Percentiles rank a stretch among this genome's conserved stretches.
These are phyloP conservation scores for Talaromyces borbonicus DNA, from an alignment of 495 filamentous ascomycete species.

Conservation along the genomic window DNA sequence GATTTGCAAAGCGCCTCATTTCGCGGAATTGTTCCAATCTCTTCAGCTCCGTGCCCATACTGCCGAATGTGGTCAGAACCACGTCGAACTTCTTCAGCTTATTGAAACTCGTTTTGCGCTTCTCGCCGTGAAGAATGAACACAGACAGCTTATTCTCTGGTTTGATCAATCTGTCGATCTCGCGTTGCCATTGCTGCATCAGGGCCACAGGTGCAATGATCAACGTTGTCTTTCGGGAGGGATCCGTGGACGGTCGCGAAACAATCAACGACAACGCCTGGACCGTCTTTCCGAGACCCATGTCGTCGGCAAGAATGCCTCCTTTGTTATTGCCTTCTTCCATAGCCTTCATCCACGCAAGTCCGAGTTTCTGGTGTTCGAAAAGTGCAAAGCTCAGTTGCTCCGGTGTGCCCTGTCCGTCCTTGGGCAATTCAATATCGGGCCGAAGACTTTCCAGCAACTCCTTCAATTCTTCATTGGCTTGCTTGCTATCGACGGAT, in stretches of 20 bases:
- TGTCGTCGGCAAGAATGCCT: conserved; percentile 82
- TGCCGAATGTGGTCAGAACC: conserved; percentile 85
- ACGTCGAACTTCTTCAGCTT: conserved; percentile 65
- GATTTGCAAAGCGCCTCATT: conserved; percentile 8
- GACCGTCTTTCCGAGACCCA: conserved; percentile 96
- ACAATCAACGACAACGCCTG: conserved; percentile 82
- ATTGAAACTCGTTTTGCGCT: conserved; percentile 44
- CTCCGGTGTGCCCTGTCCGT: conserved; percentile 63
- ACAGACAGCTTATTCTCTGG: conserved; percentile 53
- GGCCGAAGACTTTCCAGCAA: conserved; percentile 65
- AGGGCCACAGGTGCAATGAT: conserved; percentile 83
- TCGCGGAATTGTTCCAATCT: conserved; percentile 36
- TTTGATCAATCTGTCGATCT: conserved; percentile 66
- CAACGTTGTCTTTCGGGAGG: conserved; percentile 65
- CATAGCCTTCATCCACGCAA: conserved; percentile 75
- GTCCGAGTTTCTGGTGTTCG: conserved; percentile 74
- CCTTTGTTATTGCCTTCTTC: conserved; percentile 71
- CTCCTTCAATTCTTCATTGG: conserved; percentile 53
- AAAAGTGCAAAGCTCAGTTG: conserved; percentile 62
- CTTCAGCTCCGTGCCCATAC: conserved; percentile 60
- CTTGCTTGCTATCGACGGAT: conserved; percentile 34
- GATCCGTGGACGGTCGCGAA: conserved; percentile 52
- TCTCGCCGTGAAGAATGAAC: conserved; percentile 55
- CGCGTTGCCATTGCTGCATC: conserved; percentile 81
- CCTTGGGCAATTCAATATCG: conserved; percentile 55